Evolutionary conservation across 257 asterid genomes (phyloP), one percentile per base, ranked within the genome.

Genomic region (Thymus quinquecostatus): DNA sequence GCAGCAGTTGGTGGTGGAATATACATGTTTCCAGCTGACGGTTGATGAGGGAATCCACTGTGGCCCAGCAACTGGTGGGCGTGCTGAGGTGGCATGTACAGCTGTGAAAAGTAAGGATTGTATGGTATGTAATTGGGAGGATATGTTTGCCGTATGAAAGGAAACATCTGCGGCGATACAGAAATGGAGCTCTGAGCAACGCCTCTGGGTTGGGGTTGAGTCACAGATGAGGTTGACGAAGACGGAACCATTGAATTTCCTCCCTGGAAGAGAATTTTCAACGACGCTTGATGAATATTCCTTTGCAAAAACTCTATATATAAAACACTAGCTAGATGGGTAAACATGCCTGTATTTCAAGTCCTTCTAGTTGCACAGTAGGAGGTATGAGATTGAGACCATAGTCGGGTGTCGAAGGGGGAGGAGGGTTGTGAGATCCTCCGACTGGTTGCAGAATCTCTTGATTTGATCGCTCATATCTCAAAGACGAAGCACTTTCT

Each of bases 1-100:
- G 49, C 49, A 44, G 41, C 41, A 38, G 41, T 38, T 38, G 49
- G 49, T 66, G 84, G 82, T 34, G 89, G 81, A 75, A 83, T 71
- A 44, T 82, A 82, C 59, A 82, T 71, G 70, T 79, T 80, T 63
- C 85, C 73, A 14, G 87, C 47, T 51, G 86, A 75, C 61, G 83
- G 82, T 47, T 83, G 91, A 66, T 85, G 91, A 61, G 89, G 81
- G 74, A 80, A 88, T 29, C 85, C 86, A 45, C 75, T 62, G 36
- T 85, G 89, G 82, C 85, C 79, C 64, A 81, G 60, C 78, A 82
- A 74, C 67, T 88, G 89, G 70, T 66, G 86, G 21, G 73, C 76
- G 54, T 70, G 79, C 59, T 76, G 95, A 6, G 72, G 88, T 14
- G 91, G 84, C 86, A 88, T 64, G 69, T 79, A 84, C 44, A 83